Percentiles rank a stretch among this genome's conserved stretches.
Evolutionary conservation across 495 filamentous ascomycete genomes (phyloP).

Genomic region (Aspergillus incahuasiensis): DNA sequence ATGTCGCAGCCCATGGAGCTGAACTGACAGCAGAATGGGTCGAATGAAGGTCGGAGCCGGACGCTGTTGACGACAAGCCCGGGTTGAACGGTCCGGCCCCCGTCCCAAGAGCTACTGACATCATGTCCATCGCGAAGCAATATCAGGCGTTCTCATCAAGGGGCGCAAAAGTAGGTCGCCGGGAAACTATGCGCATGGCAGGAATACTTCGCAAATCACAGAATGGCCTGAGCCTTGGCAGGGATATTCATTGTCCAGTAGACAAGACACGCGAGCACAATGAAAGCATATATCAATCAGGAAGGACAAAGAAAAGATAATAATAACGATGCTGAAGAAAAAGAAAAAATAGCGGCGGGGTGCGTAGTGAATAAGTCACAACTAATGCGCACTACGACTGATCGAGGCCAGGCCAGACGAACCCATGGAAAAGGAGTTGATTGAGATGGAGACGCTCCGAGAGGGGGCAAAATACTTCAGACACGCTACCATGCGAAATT

Average conservation of each 20-base stretch:
- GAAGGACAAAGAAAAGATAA: neutral
- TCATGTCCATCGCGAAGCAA: constrained; percentile 32
- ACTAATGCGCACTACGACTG: neutral
- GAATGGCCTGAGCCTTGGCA: neutral
- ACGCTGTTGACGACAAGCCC: constrained; percentile 21
- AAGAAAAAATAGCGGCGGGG: constrained; percentile 9
- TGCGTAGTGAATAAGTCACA: neutral
- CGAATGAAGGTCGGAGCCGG: constrained; percentile 39
- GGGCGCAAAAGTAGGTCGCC: constrained; percentile 19
- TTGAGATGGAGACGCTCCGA: neutral
- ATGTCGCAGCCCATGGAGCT: constrained; percentile 31
- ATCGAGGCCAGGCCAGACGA: neutral
- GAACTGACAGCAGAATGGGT: constrained; percentile 37
- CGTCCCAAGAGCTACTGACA: constrained; percentile 25
- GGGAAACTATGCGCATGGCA: constrained; percentile 20
- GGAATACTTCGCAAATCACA: constrained; percentile 3
- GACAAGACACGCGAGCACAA: constrained; percentile 6
- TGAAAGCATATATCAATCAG: constrained; percentile 9
- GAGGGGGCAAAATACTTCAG: neutral
- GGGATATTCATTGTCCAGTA: constrained; percentile 10
- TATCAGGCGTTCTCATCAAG: constrained; percentile 23
- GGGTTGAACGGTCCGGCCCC: constrained; percentile 24
- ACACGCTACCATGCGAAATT: neutral
- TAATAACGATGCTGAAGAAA: neutral
- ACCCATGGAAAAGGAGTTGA: neutral